A percentile compares a stretch with the other conserved stretches of the same genome.
Evolutionary conservation across 1,284 basidiomycete species (phyloP).

Genomic region (Melanopsichium pennsylvanicum): DNA sequence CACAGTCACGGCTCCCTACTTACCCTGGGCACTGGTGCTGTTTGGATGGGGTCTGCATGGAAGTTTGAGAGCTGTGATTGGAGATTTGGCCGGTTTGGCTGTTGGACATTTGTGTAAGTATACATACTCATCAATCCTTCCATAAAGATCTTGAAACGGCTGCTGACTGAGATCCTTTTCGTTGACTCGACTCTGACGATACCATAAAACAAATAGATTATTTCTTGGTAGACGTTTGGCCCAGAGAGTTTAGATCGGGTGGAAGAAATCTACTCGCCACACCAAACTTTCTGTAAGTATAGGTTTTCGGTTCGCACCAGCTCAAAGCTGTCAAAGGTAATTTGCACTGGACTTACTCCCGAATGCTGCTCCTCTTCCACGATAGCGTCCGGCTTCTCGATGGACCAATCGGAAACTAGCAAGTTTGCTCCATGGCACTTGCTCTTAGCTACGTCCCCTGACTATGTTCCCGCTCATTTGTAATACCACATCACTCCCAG

Average conservation of each 20-base stretch:
- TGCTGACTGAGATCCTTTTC: background rate
- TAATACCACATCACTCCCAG: too few relatives aligned
- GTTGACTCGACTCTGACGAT: background rate
- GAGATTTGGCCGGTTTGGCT: constrained; percentile 73
- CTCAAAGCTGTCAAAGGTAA: background rate
- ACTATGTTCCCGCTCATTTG: constrained; percentile 1
- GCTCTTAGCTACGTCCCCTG: background rate
- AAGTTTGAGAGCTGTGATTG: constrained; percentile 82
- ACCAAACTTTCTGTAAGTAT: constrained; percentile 78
- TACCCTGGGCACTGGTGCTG: constrained; percentile 85
- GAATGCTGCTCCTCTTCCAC: background rate
- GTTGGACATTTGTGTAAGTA: constrained; percentile 62
- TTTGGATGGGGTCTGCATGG: constrained; percentile 90
- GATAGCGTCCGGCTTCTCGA: constrained; percentile 38
- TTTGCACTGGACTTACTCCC: background rate
- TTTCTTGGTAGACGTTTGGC: constrained; percentile 94
- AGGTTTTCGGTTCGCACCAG: background rate
- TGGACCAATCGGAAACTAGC: constrained; percentile 18
- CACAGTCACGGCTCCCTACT: constrained; percentile 92
- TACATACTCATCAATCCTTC: too few relatives aligned
- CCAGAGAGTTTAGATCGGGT: constrained; percentile 84
- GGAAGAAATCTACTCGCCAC: constrained; percentile 79
- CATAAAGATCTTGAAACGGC: too few relatives aligned
- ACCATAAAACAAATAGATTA: constrained; percentile 70
- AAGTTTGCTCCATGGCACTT: background rate